These are phyloP conservation scores for Rhododendron vialii DNA, from an alignment of 148 eudicot species.

Conservation along the genomic window DNA sequence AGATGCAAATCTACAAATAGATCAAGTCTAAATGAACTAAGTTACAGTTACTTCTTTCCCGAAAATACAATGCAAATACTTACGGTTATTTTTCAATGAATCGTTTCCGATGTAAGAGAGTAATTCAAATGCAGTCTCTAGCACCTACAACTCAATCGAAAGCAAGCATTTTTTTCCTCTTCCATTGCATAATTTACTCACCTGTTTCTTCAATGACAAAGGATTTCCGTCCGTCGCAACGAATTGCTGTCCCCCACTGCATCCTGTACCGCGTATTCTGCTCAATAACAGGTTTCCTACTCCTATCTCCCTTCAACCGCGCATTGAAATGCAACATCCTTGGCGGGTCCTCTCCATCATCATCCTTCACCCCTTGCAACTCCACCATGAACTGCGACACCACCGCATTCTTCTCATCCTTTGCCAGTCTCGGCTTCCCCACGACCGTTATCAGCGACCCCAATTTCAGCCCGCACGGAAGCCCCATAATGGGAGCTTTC, in stretches of 20 bases:
- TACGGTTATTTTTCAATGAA: neutral
- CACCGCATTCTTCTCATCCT: constrained; percentile 59
- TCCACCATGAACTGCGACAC: constrained; percentile 92
- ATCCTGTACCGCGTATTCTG: constrained; percentile 88
- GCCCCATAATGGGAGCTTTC: constrained; percentile 47
- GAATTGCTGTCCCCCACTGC: constrained; percentile 81
- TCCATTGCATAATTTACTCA: constrained; percentile 21
- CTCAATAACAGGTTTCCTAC: constrained; percentile 90
- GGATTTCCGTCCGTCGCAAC: constrained; percentile 88
- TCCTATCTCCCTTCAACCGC: constrained; percentile 87
- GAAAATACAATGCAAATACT: neutral
- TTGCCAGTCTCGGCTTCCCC: constrained; percentile 60
- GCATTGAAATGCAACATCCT: constrained; percentile 86
- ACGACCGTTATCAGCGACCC: constrained; percentile 79
- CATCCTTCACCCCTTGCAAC: constrained; percentile 80
- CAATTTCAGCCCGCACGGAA: constrained; percentile 87
- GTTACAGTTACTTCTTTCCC: neutral
- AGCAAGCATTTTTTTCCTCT: neutral
- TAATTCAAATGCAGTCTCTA: neutral
- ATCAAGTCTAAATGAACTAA: neutral
- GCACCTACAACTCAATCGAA: neutral
- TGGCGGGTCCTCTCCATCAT: constrained; percentile 95
- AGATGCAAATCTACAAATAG: neutral
- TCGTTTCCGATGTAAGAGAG: neutral
- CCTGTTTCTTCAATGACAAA: constrained; percentile 74